Percentiles rank a stretch among this genome's conserved stretches.
These are phyloP conservation scores for Furcasterigmium furcatum DNA, from an alignment of 2,329 filamentous ascomycete genomes.

Conservation along the genomic window DNA sequence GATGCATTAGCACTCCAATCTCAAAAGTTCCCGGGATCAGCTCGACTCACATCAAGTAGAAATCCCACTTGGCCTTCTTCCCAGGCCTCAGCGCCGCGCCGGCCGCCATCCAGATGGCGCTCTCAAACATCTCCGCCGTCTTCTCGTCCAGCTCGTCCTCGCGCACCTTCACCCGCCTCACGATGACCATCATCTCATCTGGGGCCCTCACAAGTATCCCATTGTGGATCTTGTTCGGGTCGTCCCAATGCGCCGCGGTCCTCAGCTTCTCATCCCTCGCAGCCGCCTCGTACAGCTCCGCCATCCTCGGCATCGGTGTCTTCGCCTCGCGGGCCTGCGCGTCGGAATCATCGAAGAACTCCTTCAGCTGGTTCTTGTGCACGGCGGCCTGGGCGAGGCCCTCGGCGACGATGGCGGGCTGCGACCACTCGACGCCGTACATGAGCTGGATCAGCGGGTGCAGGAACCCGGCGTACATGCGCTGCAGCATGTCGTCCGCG, in stretches of 20 bases:
- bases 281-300: slow-evolving; percentile 60
- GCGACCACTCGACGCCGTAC: slow-evolving; percentile 78
- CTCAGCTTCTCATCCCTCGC: slow-evolving; percentile 53
- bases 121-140: slow-evolving; percentile 66
- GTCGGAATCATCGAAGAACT: slow-evolving; percentile 54
- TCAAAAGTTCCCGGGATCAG: background rate
- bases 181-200: slow-evolving; percentile 60
- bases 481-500: slow-evolving; percentile 65
- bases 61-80: slow-evolving; percentile 74
- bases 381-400: slow-evolving; percentile 74
- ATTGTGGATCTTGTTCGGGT: slow-evolving; percentile 65
- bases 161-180: slow-evolving; percentile 54
- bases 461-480: slow-evolving; percentile 67
- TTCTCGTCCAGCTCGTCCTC: slow-evolving; percentile 53
- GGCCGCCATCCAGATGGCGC: slow-evolving; percentile 45
- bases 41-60: slow-evolving; percentile 59
- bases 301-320: slow-evolving; percentile 37
- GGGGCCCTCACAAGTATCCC: slow-evolving; percentile 63
- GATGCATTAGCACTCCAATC: slow-evolving; percentile 2
- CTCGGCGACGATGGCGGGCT: slow-evolving; percentile 78
- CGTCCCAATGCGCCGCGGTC: slow-evolving; percentile 41
- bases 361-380: slow-evolving; percentile 55
- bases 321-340: slow-evolving; percentile 29
- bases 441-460: slow-evolving; percentile 85
- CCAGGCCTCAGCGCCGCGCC: slow-evolving; percentile 59